Evolutionary conservation across 768 basidiomycete genomes (phyloP).

Genomic region (Kwoniella dendrophila): DNA sequence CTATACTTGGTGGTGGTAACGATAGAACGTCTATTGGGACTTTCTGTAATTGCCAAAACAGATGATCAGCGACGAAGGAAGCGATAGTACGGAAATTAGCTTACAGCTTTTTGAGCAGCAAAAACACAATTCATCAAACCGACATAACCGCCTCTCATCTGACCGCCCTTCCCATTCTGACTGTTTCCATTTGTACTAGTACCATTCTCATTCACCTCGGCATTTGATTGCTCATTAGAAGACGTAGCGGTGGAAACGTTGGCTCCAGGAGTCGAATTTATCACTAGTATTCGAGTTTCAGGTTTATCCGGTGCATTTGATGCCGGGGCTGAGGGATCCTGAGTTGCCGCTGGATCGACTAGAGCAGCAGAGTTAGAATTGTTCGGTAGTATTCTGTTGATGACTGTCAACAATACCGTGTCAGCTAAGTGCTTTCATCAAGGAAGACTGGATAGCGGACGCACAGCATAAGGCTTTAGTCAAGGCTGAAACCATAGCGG

Average conservation of each 20-base stretch:
- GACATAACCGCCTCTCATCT: slow-evolving; percentile 70
- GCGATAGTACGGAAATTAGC: slow-evolving; percentile 44
- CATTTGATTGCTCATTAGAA: slow-evolving; percentile 5
- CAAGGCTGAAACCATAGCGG: slow-evolving; percentile 77
- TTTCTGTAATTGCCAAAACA: slow-evolving; percentile 63
- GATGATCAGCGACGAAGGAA: background rate
- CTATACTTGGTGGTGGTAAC: slow-evolving; percentile 69
- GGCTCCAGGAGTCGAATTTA: slow-evolving; percentile 81
- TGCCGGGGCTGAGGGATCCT: slow-evolving; percentile 9
- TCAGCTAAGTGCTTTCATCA: background rate
- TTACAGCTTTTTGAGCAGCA: slow-evolving; percentile 92
- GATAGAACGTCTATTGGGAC: slow-evolving; percentile 96
- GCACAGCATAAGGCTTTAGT: slow-evolving; percentile 91
- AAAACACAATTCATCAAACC: slow-evolving; percentile 99
- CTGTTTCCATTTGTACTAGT: slow-evolving; percentile 10
- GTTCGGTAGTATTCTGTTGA: slow-evolving; percentile 63
- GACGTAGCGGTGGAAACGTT: slow-evolving; percentile 5
- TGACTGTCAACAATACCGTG: slow-evolving; percentile 64
- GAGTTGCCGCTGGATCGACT: slow-evolving; percentile 14
- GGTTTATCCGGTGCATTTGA: slow-evolving; percentile 36
- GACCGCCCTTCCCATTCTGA: slow-evolving; percentile 43
- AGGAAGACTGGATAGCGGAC: background rate
- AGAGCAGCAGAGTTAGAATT: slow-evolving; percentile 8
- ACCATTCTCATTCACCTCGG: slow-evolving; percentile 49
- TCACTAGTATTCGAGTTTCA: slow-evolving; percentile 69